Evolutionary conservation across 1,139 yeast genomes (phyloP).

Genomic region (Arxiozyma slooffiae): DNA sequence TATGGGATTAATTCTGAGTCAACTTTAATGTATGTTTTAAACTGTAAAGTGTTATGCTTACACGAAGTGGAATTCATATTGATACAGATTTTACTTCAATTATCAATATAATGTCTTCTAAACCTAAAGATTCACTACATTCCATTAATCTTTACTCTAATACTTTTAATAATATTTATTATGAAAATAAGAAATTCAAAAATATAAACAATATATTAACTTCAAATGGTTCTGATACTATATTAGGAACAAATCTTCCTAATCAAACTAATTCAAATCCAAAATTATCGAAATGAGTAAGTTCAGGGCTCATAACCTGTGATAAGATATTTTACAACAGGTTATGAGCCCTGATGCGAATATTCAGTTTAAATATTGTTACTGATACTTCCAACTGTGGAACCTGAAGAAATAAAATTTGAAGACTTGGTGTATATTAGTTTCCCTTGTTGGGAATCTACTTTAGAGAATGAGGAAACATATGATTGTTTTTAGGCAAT

Average conservation of each 20-base stretch:
- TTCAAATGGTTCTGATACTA: neutral
- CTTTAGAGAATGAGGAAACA: too few relatives aligned
- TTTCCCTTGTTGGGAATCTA: too few relatives aligned
- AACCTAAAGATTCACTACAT: slow-evolving; percentile 13
- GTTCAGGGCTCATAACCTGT: too few relatives aligned
- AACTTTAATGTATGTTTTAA: slow-evolving; percentile 53
- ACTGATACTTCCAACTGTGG: too few relatives aligned
- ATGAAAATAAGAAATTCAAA: neutral
- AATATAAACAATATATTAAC: neutral
- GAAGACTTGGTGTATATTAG: too few relatives aligned
- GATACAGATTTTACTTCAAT: slow-evolving; percentile 50
- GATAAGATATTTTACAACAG: too few relatives aligned
- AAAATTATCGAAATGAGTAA: slow-evolving; percentile 15
- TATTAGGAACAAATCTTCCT: neutral
- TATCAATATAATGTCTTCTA: slow-evolving; percentile 22
- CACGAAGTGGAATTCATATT: slow-evolving; percentile 78
- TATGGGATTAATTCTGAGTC: slow-evolving; percentile 22
- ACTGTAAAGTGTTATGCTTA: slow-evolving; percentile 54
- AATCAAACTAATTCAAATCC: slow-evolving; percentile 9
- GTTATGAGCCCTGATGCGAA: too few relatives aligned
- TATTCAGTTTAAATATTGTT: too few relatives aligned
- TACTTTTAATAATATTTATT: neutral
- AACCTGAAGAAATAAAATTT: too few relatives aligned
- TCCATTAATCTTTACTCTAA: neutral
- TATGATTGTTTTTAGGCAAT: too few relatives aligned